Conservation (phyloP, 139 green algal genomes). For the Chlamydomonas incerta region DNA sequence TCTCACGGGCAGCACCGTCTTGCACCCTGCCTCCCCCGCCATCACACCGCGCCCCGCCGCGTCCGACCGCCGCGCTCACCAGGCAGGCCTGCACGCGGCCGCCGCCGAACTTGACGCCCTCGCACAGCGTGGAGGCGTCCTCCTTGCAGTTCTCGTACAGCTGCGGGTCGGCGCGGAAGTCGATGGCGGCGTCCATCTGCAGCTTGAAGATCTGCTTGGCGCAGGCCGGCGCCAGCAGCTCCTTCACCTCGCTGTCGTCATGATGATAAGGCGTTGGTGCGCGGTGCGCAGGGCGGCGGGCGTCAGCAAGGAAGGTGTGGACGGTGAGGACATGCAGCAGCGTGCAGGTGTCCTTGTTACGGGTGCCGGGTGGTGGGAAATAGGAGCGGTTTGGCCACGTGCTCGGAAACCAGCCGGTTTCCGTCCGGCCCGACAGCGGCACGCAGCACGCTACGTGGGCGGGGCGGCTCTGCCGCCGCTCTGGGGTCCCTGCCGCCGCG, state of each 20-base stretch:
- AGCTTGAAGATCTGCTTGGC: slow-evolving; percentile 67
- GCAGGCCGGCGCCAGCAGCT: slow-evolving; percentile 55
- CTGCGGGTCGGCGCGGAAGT: slow-evolving; percentile 71
- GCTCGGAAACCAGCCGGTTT: no score
- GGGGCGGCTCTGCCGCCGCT: no score
- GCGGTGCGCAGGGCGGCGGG: neutral
- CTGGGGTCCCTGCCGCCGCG: no score
- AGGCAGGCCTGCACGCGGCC: slow-evolving; percentile 79
- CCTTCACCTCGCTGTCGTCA: slow-evolving; percentile 59
- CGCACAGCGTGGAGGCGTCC: slow-evolving; percentile 65
- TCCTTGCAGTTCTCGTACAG: slow-evolving; percentile 64
- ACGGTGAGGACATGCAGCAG: neutral
- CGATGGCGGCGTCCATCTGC: slow-evolving; percentile 66
- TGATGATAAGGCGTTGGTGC: no score
- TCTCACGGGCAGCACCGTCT: no score
- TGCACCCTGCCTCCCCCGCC: no score
- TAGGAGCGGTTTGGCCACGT: no score
- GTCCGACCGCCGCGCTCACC: slow-evolving; percentile 52
- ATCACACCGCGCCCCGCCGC: no score
- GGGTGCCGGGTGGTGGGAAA: no score
- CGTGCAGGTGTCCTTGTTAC: no score
- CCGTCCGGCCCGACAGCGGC: no score
- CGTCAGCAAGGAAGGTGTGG: neutral
- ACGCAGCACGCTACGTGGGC: no score
- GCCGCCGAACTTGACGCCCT: slow-evolving; percentile 69